Percentiles rank a stretch among this genome's conserved stretches.
These are phyloP conservation scores for Pulveroboletus sp. DNA, from an alignment of 768 basidiomycete species.

Conservation along the genomic window DNA sequence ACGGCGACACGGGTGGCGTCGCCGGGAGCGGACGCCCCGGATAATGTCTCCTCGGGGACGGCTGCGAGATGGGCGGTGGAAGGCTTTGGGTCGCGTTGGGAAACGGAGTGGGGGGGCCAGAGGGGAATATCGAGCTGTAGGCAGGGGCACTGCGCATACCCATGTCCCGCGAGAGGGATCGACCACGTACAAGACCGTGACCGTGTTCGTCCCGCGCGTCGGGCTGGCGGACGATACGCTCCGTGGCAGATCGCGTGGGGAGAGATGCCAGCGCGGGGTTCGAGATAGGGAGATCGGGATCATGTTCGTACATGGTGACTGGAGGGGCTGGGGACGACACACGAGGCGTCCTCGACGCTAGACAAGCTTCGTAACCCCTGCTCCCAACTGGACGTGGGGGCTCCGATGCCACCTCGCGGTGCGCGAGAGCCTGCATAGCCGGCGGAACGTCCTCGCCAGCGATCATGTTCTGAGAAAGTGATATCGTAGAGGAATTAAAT, in stretches of 20 bases:
- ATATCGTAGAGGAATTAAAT: conserved; percentile 21
- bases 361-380: conserved; percentile 13
- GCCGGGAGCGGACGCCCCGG: conserved; percentile 32
- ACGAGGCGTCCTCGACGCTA: conserved; percentile 19
- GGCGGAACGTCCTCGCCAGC: conserved; percentile 18
- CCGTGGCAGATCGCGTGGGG: conserved; percentile 31
- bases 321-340: conserved; percentile 25
- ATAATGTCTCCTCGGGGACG: conserved; percentile 33
- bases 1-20: conserved; percentile 32
- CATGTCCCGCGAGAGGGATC: conserved; percentile 32
- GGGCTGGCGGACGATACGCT: conserved; percentile 30
- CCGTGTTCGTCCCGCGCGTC: conserved; percentile 29
- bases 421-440: conserved; percentile 11
- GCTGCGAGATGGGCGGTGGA: conserved; percentile 17
- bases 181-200: conserved; percentile 26
- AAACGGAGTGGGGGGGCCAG: conserved; percentile 29
- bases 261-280: conserved; percentile 15
- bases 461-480: conserved; percentile 16
- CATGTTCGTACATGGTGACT: conserved; percentile 23
- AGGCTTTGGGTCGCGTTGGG: conserved; percentile 24
- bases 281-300: conserved; percentile 26
- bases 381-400: conserved; percentile 18
- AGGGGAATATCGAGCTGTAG: conserved; percentile 33
- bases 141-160: conserved; percentile 33
- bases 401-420: conserved; percentile 22